Evolutionary conservation across 768 basidiomycete genomes (phyloP).

Genomic region (Tricholoma sp.): DNA sequence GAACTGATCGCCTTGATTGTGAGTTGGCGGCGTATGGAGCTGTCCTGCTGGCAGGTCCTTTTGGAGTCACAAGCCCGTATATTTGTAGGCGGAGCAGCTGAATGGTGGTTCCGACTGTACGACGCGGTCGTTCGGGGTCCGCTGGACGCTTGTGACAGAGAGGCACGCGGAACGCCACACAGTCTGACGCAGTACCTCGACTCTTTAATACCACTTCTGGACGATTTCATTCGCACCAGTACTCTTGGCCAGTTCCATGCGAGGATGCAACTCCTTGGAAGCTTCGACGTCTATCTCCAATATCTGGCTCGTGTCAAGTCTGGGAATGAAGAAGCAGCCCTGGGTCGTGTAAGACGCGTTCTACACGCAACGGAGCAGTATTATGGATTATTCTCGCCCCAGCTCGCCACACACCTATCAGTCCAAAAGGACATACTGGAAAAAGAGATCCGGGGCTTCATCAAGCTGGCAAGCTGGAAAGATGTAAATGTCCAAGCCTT

Average conservation of each 20-base stretch:
- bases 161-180: constrained; percentile 22
- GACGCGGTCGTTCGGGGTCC: constrained; percentile 68
- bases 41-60: constrained; percentile 81
- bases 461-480: constrained; percentile 98
- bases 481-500: constrained; percentile 94
- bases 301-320: constrained; percentile 29
- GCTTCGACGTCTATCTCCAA: constrained; percentile 54
- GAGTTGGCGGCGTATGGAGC: constrained; percentile 85
- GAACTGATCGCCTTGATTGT: constrained; percentile 71
- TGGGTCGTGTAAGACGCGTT: constrained; percentile 52
- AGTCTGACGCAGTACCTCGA: constrained; percentile 50
- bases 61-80: constrained; percentile 64
- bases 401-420: constrained; percentile 43
- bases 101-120: constrained; percentile 92
- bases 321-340: constrained; percentile 20
- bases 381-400: constrained; percentile 55
- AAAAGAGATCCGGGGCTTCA: constrained; percentile 75
- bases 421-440: constrained; percentile 61
- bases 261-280: constrained; percentile 61
- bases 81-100: constrained; percentile 42
- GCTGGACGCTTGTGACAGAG: constrained; percentile 40
- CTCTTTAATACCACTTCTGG: constrained; percentile 69
- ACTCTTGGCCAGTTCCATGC: constrained; percentile 81
- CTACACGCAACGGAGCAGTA: constrained; percentile 57
- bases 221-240: constrained; percentile 68